Conservation (phyloP, 805 yeast genomes). For the Metschnikowia kofuensis region DNA sequence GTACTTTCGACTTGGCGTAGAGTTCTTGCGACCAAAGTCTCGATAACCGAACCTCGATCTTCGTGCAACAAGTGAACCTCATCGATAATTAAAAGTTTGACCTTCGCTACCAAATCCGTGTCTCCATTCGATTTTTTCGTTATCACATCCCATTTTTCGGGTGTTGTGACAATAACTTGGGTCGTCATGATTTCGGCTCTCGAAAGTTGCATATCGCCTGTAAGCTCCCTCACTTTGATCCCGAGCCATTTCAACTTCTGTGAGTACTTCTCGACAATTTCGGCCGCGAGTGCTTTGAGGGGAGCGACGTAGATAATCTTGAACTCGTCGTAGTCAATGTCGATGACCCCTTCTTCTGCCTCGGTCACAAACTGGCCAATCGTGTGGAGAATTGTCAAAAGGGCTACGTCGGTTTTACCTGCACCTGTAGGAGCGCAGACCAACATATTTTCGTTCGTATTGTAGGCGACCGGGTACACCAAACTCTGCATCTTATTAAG, state of each 20-base stretch:
- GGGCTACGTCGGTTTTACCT: constrained; percentile 22
- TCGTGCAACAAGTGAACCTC: constrained; percentile 96
- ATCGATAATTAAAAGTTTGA: constrained; percentile 84
- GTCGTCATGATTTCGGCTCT: constrained; percentile 75
- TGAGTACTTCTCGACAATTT: constrained; percentile 86
- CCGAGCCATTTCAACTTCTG: constrained; percentile 81
- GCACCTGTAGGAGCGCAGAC: constrained; percentile 25
- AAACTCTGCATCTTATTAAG: constrained; percentile 87
- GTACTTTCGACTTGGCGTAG: constrained; percentile 91
- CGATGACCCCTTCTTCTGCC: constrained; percentile 44
- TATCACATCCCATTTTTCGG: constrained; percentile 95
- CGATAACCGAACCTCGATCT: constrained; percentile 97
- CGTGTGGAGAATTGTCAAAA: constrained; percentile 46
- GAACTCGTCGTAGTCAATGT: constrained; percentile 78
- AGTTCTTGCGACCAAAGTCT: constrained; percentile 70
- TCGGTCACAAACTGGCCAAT: constrained; percentile 68
- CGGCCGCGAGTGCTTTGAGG: constrained; percentile 91
- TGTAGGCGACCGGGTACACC: constrained; percentile 88
- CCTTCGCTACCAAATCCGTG: constrained; percentile 53
- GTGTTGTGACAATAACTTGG: constrained; percentile 89
- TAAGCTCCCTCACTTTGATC: constrained; percentile 78
- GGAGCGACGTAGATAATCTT: constrained; percentile 94
- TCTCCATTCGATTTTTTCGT: constrained; percentile 84
- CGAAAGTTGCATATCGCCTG: constrained; percentile 94
- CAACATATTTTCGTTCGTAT: constrained; percentile 85